phyloP scores from a whole-genome alignment of 345 rosid genomes.

The Excoecaria cochinchinensis region DNA sequence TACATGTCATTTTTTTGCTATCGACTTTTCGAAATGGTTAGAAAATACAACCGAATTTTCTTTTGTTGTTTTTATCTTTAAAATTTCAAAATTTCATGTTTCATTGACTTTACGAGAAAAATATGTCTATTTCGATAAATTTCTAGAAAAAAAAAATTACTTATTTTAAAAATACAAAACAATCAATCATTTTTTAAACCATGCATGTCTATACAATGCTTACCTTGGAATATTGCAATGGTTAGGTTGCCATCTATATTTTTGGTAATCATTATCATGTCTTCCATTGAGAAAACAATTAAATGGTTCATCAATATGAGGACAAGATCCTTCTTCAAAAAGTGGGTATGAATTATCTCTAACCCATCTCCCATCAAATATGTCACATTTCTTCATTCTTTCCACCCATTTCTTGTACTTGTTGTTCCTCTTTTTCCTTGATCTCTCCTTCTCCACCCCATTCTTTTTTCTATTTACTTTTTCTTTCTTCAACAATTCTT shows the following conservation, averaged over 20 bases:
- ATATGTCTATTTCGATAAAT: too few relatives aligned
- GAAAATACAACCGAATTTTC: too few relatives aligned
- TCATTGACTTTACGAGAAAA: too few relatives aligned
- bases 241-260: constrained; percentile 85
- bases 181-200: background rate
- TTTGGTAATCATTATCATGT: constrained; percentile 68
- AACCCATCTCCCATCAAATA: constrained; percentile 50
- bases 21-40: too few relatives aligned
- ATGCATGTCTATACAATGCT: too few relatives aligned
- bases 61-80: too few relatives aligned
- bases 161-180: background rate
- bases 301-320: constrained; percentile 77
- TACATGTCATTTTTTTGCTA: too few relatives aligned
- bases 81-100: too few relatives aligned
- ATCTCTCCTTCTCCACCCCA: background rate
- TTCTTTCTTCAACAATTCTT: background rate
- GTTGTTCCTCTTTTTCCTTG: constrained; percentile 5
- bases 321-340: constrained; percentile 83
- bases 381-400: constrained; percentile 27
- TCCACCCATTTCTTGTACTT: constrained; percentile 20
- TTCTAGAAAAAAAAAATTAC: background rate
- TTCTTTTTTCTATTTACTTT: background rate
- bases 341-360: constrained; percentile 47
- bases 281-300: constrained; percentile 78
- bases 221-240: constrained; percentile 84